Evolutionary conservation across 139 green algal species (phyloP), one percentile per base, ranked within the genome.

Genomic region (Desmodesmus armatus): DNA sequence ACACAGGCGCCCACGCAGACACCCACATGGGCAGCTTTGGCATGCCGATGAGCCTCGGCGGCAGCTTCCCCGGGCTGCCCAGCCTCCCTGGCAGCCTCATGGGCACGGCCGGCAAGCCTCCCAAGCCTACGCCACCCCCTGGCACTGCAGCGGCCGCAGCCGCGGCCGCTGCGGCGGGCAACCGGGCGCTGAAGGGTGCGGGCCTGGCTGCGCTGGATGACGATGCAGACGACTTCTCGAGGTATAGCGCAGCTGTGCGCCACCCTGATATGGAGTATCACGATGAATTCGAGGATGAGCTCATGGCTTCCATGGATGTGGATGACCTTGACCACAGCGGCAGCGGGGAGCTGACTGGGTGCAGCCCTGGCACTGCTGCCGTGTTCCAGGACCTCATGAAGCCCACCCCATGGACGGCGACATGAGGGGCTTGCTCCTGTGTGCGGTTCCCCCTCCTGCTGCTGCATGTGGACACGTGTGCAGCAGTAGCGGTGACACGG

Each of bases 251-350:
- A n/a, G n/a, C n/a, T n/a, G n/a, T n/a, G n/a, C n/a, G n/a, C n/a
- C n/a, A n/a, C n/a, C 25, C 29, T 58, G 37, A 25, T 3, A 71
- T 82, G 76, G 76, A 82, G 29, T 82, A 82, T 41, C 53, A 82
- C 33, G 78, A 84, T 75, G 78, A 84, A 27, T 75, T 77, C 25
- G 78, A 84, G 63, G 78, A 84, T 77, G 78, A 76, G 5, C 40
- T 84, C 0, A 76, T 77, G 43, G 78, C 41, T 0, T 43, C 66
- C 29, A 84, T 84, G 78, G 78, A 84, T 9, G 43, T 84, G 5
- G 78, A 84, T 55, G 78, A 84, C 3, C 62, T 65, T 27, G 77
- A 73, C 17, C 62, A 43, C 43, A 43, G 39, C 40, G 76, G 76
- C 37, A 82, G 76, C 35, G 76, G 76, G 11, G 62, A 84, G 21